phyloP scores from a whole-genome alignment of 2,329 filamentous ascomycete species.

The Pyrenochaeta sp. region DNA sequence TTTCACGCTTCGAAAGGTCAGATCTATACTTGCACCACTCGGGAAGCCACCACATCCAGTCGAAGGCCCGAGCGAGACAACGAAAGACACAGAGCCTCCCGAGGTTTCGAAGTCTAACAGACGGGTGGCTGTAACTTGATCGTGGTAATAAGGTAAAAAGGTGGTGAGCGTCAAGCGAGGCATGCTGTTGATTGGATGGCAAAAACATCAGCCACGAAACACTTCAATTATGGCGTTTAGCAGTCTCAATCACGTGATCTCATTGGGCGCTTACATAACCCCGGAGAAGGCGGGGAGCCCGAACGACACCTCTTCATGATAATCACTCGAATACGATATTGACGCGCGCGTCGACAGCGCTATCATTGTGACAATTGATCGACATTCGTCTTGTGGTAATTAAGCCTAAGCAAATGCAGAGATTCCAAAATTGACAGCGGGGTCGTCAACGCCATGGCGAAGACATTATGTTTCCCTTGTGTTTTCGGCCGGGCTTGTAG shows the following conservation, averaged over 20 bases:
- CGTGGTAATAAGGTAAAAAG: too few species aligned
- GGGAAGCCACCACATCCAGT: background rate
- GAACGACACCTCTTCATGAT: slow-evolving; percentile 5
- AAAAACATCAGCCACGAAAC: too few species aligned
- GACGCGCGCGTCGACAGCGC: background rate
- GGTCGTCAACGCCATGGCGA: background rate
- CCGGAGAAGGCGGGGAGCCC: slow-evolving; percentile 5
- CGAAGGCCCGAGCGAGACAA: too few species aligned
- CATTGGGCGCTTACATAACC: background rate
- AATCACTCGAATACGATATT: slow-evolving; percentile 2
- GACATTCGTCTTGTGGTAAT: background rate
- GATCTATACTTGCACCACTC: background rate
- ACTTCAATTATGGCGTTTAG: too few species aligned
- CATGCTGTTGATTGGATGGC: too few species aligned
- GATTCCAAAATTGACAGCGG: background rate
- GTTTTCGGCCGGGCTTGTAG: slow-evolving; percentile 10
- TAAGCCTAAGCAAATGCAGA: background rate
- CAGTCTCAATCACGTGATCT: too few species aligned
- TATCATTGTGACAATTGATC: background rate
- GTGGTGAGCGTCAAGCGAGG: too few species aligned
- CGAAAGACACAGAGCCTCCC: too few species aligned
- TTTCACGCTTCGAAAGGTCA: background rate
- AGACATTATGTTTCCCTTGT: background rate
- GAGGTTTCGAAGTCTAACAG: too few species aligned
- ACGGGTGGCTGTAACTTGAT: too few species aligned